These are phyloP conservation scores for Ophiosphaerella korrae DNA, from an alignment of 2,329 filamentous ascomycete species.

Conservation along the genomic window DNA sequence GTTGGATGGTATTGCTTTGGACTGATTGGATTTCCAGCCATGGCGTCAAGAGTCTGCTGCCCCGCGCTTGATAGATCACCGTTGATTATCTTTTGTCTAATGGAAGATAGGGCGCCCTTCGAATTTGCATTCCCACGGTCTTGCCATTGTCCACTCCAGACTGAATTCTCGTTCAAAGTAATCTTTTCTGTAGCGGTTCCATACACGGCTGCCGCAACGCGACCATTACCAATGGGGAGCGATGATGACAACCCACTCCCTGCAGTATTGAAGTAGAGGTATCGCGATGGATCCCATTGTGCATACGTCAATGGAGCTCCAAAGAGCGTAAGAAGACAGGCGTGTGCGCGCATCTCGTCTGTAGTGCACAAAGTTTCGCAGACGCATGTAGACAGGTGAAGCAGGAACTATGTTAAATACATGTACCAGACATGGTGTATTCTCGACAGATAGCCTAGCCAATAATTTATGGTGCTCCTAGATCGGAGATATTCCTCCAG, in stretches of 20 bases:
- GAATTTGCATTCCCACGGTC: slow-evolving; percentile 13
- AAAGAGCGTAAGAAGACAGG: background rate
- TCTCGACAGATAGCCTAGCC: too few relatives aligned
- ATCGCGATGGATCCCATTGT: slow-evolving; percentile 3
- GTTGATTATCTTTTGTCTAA: slow-evolving; percentile 9
- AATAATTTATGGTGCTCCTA: too few relatives aligned
- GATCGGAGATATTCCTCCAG: too few relatives aligned
- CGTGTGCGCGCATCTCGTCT: background rate
- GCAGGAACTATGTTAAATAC: too few relatives aligned
- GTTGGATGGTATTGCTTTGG: slow-evolving; percentile 2
- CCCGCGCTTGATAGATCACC: slow-evolving; percentile 12
- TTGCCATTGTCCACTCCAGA: slow-evolving; percentile 16
- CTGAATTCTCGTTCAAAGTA: slow-evolving; percentile 16
- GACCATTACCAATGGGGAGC: slow-evolving; percentile 14
- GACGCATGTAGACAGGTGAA: too few relatives aligned
- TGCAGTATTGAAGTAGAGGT: slow-evolving; percentile 2
- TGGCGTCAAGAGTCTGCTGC: background rate
- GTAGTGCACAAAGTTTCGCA: too few relatives aligned
- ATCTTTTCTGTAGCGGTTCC: slow-evolving; percentile 13
- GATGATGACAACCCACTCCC: slow-evolving; percentile 1
- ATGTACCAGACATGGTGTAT: too few relatives aligned
- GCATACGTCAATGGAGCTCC: background rate
- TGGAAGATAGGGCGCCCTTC: slow-evolving; percentile 1
- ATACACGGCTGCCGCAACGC: slow-evolving; percentile 12
- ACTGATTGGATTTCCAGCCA: slow-evolving; percentile 6